Conservation (phyloP, 257 asterid genomes). For the Nicotiana attenuata region DNA sequence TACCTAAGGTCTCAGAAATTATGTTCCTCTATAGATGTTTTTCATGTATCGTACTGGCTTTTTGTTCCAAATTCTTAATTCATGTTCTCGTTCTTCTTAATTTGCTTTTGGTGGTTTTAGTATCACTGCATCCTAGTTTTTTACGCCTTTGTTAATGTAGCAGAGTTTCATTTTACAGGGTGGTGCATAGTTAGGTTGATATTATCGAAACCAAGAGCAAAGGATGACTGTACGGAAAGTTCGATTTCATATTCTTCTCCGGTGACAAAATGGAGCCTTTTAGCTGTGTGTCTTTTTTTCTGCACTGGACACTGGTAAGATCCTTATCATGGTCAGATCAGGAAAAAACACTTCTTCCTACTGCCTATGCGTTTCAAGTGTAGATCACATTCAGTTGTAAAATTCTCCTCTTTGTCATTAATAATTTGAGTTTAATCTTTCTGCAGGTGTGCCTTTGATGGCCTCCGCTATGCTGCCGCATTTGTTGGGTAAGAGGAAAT, state of each 20-base stretch:
- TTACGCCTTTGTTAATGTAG: conserved; percentile 9
- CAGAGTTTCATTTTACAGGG: conserved; percentile 36
- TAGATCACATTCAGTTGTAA: background rate
- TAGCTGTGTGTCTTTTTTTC: conserved; percentile 82
- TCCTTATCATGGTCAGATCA: background rate
- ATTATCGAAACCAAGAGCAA: conserved; percentile 31
- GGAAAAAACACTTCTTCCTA: background rate
- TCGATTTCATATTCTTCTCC: conserved; percentile 59
- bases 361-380: background rate
- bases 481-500: conserved; percentile 67
- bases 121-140: background rate
- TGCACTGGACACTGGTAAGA: conserved; percentile 92
- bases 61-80: background rate
- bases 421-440: background rate
- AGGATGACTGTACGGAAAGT: conserved; percentile 24
- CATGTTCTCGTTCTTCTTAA: background rate
- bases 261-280: conserved; percentile 77
- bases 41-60: background rate
- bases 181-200: conserved; percentile 67
- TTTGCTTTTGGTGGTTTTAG: background rate
- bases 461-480: conserved; percentile 94
- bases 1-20: background rate
- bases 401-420: background rate
- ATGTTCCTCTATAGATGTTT: conserved; percentile 12
- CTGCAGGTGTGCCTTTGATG: conserved; percentile 95